Conservation (phyloP, 1,284 basidiomycete species). For the Microbotryum scabiosae region DNA sequence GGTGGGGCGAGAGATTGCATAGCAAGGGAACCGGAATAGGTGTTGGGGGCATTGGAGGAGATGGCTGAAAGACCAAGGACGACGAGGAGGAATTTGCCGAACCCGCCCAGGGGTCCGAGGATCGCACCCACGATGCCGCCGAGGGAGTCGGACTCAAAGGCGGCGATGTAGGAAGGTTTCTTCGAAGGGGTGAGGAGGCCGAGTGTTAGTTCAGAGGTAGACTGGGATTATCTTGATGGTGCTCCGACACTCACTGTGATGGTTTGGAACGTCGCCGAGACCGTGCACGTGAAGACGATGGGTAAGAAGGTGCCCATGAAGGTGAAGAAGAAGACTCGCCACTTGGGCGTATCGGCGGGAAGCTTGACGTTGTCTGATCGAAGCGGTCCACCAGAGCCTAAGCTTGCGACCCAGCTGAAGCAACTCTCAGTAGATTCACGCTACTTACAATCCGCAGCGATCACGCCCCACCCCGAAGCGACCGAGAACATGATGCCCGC, state of each 20-base stretch:
- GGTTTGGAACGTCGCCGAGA: conserved; percentile 47
- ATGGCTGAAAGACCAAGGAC: conserved; percentile 53
- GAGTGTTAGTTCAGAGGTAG: neutral
- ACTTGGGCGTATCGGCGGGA: conserved; percentile 26
- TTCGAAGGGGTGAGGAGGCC: conserved; percentile 46
- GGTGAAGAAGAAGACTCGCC: conserved; percentile 38
- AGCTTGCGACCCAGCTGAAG: too few relatives aligned
- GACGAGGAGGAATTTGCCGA: conserved; percentile 55
- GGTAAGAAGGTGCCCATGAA: conserved; percentile 55
- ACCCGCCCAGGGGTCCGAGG: conserved; percentile 44
- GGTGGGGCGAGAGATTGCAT: conserved; percentile 52
- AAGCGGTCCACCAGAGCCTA: too few relatives aligned
- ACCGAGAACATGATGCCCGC: conserved; percentile 38
- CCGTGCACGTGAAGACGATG: conserved; percentile 50
- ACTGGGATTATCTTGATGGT: too few relatives aligned
- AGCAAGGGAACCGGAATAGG: conserved; percentile 53
- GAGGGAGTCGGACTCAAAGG: conserved; percentile 48
- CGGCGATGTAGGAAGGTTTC: conserved; percentile 48
- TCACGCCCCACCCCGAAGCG: conserved; percentile 15
- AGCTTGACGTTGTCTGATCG: conserved; percentile 20
- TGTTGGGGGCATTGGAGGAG: conserved; percentile 55
- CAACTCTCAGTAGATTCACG: too few relatives aligned
- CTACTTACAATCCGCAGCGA: conserved; percentile 10
- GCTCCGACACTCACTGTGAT: too few relatives aligned
- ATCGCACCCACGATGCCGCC: conserved; percentile 42